Percentiles rank a stretch among this genome's conserved stretches.
Evolutionary conservation across 768 basidiomycete species (phyloP).

Genomic region (Suillus spraguei): DNA sequence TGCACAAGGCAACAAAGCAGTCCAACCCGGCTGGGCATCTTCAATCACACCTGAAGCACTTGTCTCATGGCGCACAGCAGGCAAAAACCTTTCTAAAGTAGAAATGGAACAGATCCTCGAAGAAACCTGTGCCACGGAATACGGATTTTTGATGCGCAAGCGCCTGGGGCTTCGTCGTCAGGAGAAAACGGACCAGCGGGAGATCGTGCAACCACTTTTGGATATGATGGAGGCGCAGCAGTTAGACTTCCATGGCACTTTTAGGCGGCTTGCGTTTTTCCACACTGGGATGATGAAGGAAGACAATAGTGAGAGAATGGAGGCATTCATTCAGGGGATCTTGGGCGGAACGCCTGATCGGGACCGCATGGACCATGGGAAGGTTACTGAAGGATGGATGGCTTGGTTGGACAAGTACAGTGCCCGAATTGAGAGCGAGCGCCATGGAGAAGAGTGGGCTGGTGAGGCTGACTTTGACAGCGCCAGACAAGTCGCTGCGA

Average conservation of each 20-base stretch:
- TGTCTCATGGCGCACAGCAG: slow-evolving; percentile 61
- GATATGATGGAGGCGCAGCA: slow-evolving; percentile 68
- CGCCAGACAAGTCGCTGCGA: slow-evolving; percentile 53
- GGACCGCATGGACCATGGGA: slow-evolving; percentile 42
- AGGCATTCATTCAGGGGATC: slow-evolving; percentile 45
- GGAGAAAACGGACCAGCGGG: slow-evolving; percentile 58
- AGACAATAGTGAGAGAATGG: slow-evolving; percentile 31
- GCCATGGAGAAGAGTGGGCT: slow-evolving; percentile 43
- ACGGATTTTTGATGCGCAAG: slow-evolving; percentile 72
- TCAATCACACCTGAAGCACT: slow-evolving; percentile 52
- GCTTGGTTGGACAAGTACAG: slow-evolving; percentile 69
- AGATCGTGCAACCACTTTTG: slow-evolving; percentile 69
- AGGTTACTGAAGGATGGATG: slow-evolving; percentile 54
- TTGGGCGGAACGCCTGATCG: slow-evolving; percentile 52
- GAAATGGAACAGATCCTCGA: slow-evolving; percentile 67
- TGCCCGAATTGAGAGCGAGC: slow-evolving; percentile 55
- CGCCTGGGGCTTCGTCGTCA: slow-evolving; percentile 75
- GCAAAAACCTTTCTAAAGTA: slow-evolving; percentile 50
- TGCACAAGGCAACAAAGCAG: slow-evolving; percentile 49
- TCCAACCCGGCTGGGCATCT: slow-evolving; percentile 64
- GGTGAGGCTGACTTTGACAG: slow-evolving; percentile 41
- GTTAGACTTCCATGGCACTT: slow-evolving; percentile 89
- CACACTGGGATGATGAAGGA: slow-evolving; percentile 39
- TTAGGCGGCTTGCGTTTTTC: slow-evolving; percentile 74
- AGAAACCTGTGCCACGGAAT: slow-evolving; percentile 62